Evolutionary conservation across 1,284 basidiomycete genomes (phyloP), one percentile per base, ranked within the genome.

Genomic region (Rugosomyces carneus): DNA sequence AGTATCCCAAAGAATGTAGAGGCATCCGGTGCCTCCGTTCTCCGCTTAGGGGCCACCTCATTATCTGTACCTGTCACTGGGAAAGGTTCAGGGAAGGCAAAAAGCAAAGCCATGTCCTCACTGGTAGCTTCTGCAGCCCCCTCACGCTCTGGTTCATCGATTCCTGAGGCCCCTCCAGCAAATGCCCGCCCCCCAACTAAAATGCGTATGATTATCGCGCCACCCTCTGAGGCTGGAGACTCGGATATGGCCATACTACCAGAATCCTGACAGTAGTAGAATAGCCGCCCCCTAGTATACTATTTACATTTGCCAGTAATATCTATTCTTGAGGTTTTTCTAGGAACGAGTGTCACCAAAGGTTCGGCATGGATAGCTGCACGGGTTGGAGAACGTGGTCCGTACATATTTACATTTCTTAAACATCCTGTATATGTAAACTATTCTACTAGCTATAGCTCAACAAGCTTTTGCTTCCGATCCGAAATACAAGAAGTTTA

Each of bases 401-500:
- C 55, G 75, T 64, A 15, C 41, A 41, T 47, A 42, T 38, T 42
- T 32, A 16, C 36, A n/a, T n/a, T n/a, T n/a, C n/a, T n/a, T n/a
- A n/a, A n/a, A n/a, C n/a, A 6, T 21, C 34, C 26, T 26, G 39
- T 48, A 38, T 16, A 29, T 29, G 13, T 44, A 27, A 43, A 50
- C 10, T 23, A 36, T 9, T 13, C 13, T n/a, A 9, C 23, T 48
- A 77, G 75, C 63, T 51, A 64, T 68, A 19, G 64, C 69, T 26
- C 69, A 72, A 21, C 75, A 79, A 47, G 59, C 68, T 19, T 80
- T 80, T 57, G 73, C 77, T 20, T 77, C 81, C 6, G 95, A 99
- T 67, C 84, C 89, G n/a, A 94, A 94, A 64, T 99, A 87, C 72
- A 93, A 91, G 73, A 97, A 97, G 69, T 98, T 94, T 67, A 76